phyloP scores from a whole-genome alignment of 2,329 filamentous ascomycete species.

The Scedosporium boydii region DNA sequence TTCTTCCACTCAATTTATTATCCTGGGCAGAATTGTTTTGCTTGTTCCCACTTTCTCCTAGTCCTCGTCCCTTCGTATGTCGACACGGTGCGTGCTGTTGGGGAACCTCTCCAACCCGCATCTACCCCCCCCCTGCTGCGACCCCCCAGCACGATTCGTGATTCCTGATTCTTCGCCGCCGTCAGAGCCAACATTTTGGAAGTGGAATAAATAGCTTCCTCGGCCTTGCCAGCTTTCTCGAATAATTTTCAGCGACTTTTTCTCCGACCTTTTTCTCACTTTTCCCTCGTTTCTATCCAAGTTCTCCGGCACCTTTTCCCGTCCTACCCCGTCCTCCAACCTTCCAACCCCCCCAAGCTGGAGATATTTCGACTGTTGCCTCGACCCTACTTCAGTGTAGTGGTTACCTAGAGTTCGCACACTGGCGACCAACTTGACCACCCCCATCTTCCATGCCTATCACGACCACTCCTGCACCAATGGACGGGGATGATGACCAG shows the following conservation, averaged over 20 bases:
- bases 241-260: neutral
- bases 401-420: neutral
- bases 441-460: neutral
- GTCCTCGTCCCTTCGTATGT: neutral
- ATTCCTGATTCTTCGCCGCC: neutral
- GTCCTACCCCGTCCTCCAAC: neutral
- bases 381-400: neutral
- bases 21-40: neutral
- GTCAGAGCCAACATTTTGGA: neutral
- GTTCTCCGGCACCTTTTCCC: neutral
- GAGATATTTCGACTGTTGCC: neutral
- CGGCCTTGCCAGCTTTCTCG: neutral
- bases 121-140: neutral
- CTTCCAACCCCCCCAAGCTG: neutral
- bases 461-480: slow-evolving; percentile 5
- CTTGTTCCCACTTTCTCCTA: neutral
- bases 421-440: neutral
- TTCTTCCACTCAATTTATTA: neutral
- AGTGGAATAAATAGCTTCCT: neutral
- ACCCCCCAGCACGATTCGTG: no score
- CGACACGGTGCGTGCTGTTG: neutral
- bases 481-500: slow-evolving; percentile 7
- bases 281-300: neutral
- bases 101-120: neutral
- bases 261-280: neutral